Evolutionary conservation across 1,139 yeast genomes (phyloP), one percentile per base, ranked within the genome.

Genomic region (Yamadazyma diddensiae): DNA sequence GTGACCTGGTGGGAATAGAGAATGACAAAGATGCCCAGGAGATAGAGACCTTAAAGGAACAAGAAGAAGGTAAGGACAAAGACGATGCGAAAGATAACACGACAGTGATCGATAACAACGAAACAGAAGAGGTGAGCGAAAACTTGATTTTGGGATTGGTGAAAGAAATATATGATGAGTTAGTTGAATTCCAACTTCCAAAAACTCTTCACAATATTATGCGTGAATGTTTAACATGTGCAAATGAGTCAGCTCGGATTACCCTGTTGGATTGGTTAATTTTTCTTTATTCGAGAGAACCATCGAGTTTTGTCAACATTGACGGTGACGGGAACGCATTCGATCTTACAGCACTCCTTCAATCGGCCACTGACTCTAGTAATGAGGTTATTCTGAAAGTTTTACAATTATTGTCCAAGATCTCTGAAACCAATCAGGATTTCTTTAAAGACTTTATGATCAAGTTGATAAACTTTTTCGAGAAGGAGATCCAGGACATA

Each of bases 211-310:
- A 56, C 20, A 53, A 57, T 2, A 63, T 67, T 9, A 58, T 62
- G 49, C 50, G 55, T 26, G 70, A 65, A 42, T 67, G 65, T 37
- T 52, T 65, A 17, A 55, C 58, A 20, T 56, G 62, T 9, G 39
- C 55, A 36, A 82, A 86, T 46, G 95, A 87, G 43, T 77, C 82
- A 21, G 85, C 97, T 0, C 69, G 94, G 42, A 73, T 88, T 13
- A 88, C 94, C 0, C 84, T 94, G 13, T 64, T 94, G 28, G 96
- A 90, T 45, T 94, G 98, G 98, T 66, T 94, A 22, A 80, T 82
- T 16, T 79, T 87, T 70, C 67, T 94, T 28, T 94, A 90, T 50
- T 73, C 79, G 21, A 80, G 80, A 45, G 82, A 82, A 26, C 86
- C 94, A 0, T 61, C 72, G 17, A 70, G 75, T 47, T 75, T 77